phyloP scores from a whole-genome alignment of 2,329 filamentous ascomycete species.

The Helotiales sp. region DNA sequence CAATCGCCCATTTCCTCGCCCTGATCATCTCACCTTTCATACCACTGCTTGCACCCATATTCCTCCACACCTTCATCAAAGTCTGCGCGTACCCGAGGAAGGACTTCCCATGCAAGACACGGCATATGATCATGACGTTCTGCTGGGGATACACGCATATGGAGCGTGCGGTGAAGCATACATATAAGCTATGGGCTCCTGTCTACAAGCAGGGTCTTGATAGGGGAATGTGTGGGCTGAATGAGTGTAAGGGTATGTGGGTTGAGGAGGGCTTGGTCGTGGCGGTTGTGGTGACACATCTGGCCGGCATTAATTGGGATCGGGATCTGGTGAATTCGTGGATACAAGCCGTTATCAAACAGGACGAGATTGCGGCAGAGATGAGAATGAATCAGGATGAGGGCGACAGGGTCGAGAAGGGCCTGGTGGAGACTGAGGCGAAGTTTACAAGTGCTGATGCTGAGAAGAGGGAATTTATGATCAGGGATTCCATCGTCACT shows the following conservation, averaged over 20 bases:
- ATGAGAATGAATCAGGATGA: neutral
- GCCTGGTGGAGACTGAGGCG: neutral
- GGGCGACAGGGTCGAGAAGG: conserved; percentile 5
- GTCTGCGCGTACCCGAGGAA: conserved; percentile 8
- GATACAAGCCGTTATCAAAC: conserved; percentile 5
- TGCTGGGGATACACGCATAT: neutral
- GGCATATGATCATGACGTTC: neutral
- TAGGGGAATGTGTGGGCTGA: conserved; percentile 6
- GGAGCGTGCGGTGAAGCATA: neutral
- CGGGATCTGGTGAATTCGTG: conserved; percentile 7
- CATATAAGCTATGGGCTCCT: neutral
- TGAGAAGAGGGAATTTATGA: conserved; percentile 5
- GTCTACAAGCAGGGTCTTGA: neutral
- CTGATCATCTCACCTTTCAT: conserved; percentile 4
- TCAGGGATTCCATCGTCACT: neutral
- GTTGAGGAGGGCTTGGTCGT: conserved; percentile 8
- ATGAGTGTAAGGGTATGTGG: conserved; percentile 7
- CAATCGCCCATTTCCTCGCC: conserved; percentile 10
- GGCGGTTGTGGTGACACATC: conserved; percentile 6
- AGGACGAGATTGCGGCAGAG: neutral
- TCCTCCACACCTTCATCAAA: conserved; percentile 5
- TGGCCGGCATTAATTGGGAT: conserved; percentile 14
- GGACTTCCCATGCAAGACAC: conserved; percentile 2
- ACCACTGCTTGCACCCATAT: conserved; percentile 2
- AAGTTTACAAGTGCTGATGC: neutral